Base-by-base conservation (phyloP, 306 rosid genomes). In the Corylus heterophylla region DNA sequence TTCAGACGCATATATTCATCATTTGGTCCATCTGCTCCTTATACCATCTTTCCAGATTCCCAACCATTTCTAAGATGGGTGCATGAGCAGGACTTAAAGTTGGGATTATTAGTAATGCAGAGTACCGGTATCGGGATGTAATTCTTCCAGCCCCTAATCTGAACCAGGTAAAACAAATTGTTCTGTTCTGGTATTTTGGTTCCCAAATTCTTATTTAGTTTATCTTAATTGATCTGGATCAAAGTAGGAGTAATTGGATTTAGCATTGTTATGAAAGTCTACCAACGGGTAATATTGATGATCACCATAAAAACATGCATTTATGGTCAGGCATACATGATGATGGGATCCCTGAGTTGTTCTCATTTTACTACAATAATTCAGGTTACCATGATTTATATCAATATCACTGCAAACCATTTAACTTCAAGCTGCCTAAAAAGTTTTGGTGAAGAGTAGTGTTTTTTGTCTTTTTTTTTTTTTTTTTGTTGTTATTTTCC, bases 21-120 rank as follows among this genome's bases (percentile, higher is more conserved):
- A 5, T 92, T 95, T 83, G 98, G 98, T 78, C 92, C 98, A 31
- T 87, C 98, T 76, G 98, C 98, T 22, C 98, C 98, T 31, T 95
- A 92, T 82, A 75, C 72, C 63, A 79, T 90, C 74, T 95, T 91
- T 83, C 88, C 93, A 1, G 98, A 95, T 77, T 89, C 98, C 83
- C 89, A 90, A 80, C 98, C 96, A 78, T 95, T 95, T 86, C 82
- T 92, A 63, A 91, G 93, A 84, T 95, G 98, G 98, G 94, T 80
- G 69, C 98, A 82, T 22, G 84, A 84, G 35, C 81, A 90, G 98
- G 98, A 83, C 82, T 92, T 78, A 87, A 67, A 81, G 98, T 92
- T 72, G 98, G 98, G 75, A 8, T 95, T 61, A 85, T 92, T n/a
- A 95, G 98, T 87, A 90, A 95, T 81, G 91, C 97, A 0, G 97